Conservation (phyloP, 1,284 basidiomycete genomes). For the Ceratobasidium sp. region DNA sequence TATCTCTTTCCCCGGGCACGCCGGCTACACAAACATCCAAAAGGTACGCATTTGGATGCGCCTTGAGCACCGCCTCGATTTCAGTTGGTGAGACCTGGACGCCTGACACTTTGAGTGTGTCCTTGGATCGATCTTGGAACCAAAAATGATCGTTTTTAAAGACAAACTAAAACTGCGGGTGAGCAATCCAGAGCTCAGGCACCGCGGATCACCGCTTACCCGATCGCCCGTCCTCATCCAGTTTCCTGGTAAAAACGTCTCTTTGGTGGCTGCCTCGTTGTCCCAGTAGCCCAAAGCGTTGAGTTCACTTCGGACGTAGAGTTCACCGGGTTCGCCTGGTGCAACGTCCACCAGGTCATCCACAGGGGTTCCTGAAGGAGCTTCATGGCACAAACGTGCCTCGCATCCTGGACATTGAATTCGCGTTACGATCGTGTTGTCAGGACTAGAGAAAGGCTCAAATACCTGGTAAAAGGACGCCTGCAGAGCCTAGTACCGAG, state of each 20-base stretch:
- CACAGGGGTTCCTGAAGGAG: slow-evolving; percentile 26
- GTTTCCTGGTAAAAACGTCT: slow-evolving; percentile 66
- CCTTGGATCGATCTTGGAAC: slow-evolving; percentile 66
- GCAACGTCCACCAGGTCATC: slow-evolving; percentile 28
- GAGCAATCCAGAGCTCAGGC: not conserved
- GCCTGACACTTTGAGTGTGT: slow-evolving; percentile 62
- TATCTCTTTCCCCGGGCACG: slow-evolving; percentile 50
- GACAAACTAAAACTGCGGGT: slow-evolving; percentile 5
- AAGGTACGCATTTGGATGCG: slow-evolving; percentile 65
- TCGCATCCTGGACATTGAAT: slow-evolving; percentile 4
- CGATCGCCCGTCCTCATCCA: slow-evolving; percentile 78
- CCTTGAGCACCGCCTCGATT: slow-evolving; percentile 67
- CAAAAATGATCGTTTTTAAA: slow-evolving; percentile 47
- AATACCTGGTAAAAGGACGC: slow-evolving; percentile 67
- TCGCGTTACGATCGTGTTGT: not conserved
- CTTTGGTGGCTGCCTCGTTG: slow-evolving; percentile 67
- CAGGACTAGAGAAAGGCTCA: not conserved
- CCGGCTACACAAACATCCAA: slow-evolving; percentile 71
- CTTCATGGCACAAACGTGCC: slow-evolving; percentile 29
- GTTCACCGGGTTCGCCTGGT: slow-evolving; percentile 67
- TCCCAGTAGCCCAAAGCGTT: slow-evolving; percentile 69
- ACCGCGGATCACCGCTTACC: slow-evolving; percentile 54
- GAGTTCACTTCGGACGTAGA: slow-evolving; percentile 58
- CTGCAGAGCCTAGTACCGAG: slow-evolving; percentile 55
- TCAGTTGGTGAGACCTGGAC: slow-evolving; percentile 77